phyloP scores from a whole-genome alignment of 2,329 filamentous ascomycete species.

The Aureobasidium sp. region DNA sequence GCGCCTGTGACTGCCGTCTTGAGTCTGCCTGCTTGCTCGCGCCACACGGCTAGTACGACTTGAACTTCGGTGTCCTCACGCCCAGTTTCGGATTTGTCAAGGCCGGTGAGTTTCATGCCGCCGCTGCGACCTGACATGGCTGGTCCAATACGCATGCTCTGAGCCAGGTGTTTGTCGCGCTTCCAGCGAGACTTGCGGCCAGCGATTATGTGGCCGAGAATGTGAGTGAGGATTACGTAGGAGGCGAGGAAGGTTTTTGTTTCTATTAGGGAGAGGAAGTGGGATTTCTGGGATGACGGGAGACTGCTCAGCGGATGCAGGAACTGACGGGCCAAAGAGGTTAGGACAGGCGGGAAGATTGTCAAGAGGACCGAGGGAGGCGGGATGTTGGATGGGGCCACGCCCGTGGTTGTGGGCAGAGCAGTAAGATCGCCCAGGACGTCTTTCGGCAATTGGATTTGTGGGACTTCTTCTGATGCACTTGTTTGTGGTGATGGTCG shows the following conservation, averaged over 20 bases:
- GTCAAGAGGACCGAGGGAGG: slow-evolving; percentile 77
- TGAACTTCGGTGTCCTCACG: slow-evolving; percentile 79
- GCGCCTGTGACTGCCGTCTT: slow-evolving; percentile 60
- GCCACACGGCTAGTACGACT: slow-evolving; percentile 70
- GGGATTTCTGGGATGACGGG: slow-evolving; percentile 48
- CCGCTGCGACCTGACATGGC: slow-evolving; percentile 61
- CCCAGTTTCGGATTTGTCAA: slow-evolving; percentile 74
- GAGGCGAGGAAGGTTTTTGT: slow-evolving; percentile 56
- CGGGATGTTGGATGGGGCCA: slow-evolving; percentile 76
- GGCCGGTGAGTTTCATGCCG: slow-evolving; percentile 85
- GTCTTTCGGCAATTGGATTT: slow-evolving; percentile 7
- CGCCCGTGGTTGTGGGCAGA: slow-evolving; percentile 20
- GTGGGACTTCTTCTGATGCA: background rate
- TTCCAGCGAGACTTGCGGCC: slow-evolving; percentile 87
- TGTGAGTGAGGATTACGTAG: slow-evolving; percentile 55
- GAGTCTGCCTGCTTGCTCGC: slow-evolving; percentile 64
- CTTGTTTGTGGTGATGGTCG: background rate
- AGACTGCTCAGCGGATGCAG: slow-evolving; percentile 53
- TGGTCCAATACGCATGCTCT: slow-evolving; percentile 77
- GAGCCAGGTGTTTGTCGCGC: slow-evolving; percentile 72
- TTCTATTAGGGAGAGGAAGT: slow-evolving; percentile 51
- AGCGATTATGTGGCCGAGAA: slow-evolving; percentile 72
- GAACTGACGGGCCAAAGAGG: slow-evolving; percentile 54
- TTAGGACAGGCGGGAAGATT: slow-evolving; percentile 63
- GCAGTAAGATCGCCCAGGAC: background rate